phyloP scores from a whole-genome alignment of 1,139 yeast species.

The Sugiyamaella sp. region DNA sequence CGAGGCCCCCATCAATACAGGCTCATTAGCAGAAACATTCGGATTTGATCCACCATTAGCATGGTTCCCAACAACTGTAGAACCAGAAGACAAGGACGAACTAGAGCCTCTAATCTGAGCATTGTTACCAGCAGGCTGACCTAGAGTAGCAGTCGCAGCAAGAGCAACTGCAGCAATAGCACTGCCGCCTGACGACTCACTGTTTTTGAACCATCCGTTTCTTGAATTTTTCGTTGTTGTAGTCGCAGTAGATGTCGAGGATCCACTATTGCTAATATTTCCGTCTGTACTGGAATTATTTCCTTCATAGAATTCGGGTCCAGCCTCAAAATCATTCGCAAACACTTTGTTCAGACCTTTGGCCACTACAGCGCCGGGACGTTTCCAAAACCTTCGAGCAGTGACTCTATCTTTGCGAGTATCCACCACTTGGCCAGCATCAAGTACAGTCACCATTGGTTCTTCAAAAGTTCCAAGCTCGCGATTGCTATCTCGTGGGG shows the following conservation, averaged over 20 bases:
- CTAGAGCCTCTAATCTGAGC: not conserved
- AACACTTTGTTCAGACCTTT: constrained; percentile 45
- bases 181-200: constrained; percentile 6
- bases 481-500: not conserved
- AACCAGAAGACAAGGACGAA: constrained; percentile 11
- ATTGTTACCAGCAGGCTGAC: constrained; percentile 13
- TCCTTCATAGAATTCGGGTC: constrained; percentile 25
- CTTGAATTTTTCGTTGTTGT: constrained; percentile 9
- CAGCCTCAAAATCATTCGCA: constrained; percentile 33
- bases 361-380: constrained; percentile 45
- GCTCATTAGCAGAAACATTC: no score
- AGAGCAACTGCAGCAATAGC: constrained; percentile 12
- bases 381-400: constrained; percentile 41
- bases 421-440: constrained; percentile 26
- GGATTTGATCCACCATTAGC: constrained; percentile 4
- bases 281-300: constrained; percentile 8
- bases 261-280: constrained; percentile 1
- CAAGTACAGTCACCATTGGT: constrained; percentile 41
- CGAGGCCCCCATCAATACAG: constrained; percentile 34
- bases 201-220: constrained; percentile 26
- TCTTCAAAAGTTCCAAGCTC: constrained; percentile 30
- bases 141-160: constrained; percentile 12
- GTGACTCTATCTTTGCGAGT: constrained; percentile 14
- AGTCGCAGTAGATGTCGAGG: not conserved
- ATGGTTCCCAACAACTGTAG: constrained; percentile 9